phyloP scores from a whole-genome alignment of 2,329 filamentous ascomycete species.

The Neodidymelliopsis sp. region DNA sequence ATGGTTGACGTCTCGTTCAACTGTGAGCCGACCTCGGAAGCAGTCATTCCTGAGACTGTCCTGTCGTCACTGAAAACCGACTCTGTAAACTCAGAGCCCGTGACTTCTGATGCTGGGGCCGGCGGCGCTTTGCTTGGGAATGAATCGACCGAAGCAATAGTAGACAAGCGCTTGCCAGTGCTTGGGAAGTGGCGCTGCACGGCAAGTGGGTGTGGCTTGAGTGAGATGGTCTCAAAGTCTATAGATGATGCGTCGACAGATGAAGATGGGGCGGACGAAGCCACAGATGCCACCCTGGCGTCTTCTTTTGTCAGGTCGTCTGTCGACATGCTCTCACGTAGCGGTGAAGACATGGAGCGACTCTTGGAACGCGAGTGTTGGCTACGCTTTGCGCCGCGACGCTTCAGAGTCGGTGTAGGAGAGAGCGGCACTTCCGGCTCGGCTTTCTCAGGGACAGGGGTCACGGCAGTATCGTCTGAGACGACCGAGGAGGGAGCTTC shows the following conservation, averaged over 20 bases:
- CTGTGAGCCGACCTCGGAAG: constrained; percentile 41
- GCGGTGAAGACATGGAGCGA: constrained; percentile 41
- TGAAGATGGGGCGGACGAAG: constrained; percentile 44
- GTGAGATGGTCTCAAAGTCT: constrained; percentile 42
- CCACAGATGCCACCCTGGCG: constrained; percentile 35
- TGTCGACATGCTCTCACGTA: constrained; percentile 34
- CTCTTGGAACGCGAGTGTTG: constrained; percentile 53
- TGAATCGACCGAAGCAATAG: constrained; percentile 65
- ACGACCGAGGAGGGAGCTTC: constrained; percentile 24
- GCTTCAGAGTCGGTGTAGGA: constrained; percentile 47
- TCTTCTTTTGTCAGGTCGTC: constrained; percentile 26
- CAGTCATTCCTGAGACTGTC: constrained; percentile 28
- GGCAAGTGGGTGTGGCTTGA: constrained; percentile 46
- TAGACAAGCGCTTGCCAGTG: constrained; percentile 64
- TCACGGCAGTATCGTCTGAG: constrained; percentile 30
- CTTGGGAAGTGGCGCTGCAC: constrained; percentile 59
- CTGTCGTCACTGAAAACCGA: constrained; percentile 27
- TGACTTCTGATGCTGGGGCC: constrained; percentile 37
- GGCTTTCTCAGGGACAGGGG: constrained; percentile 19
- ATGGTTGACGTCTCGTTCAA: constrained; percentile 46
- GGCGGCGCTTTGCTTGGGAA: constrained; percentile 49
- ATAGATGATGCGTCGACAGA: constrained; percentile 45
- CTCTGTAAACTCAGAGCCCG: constrained; percentile 35
- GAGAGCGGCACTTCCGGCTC: constrained; percentile 32
- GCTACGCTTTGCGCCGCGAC: constrained; percentile 46